phyloP scores from a whole-genome alignment of 495 filamentous ascomycete species.

The Trichoderma erinaceum region DNA sequence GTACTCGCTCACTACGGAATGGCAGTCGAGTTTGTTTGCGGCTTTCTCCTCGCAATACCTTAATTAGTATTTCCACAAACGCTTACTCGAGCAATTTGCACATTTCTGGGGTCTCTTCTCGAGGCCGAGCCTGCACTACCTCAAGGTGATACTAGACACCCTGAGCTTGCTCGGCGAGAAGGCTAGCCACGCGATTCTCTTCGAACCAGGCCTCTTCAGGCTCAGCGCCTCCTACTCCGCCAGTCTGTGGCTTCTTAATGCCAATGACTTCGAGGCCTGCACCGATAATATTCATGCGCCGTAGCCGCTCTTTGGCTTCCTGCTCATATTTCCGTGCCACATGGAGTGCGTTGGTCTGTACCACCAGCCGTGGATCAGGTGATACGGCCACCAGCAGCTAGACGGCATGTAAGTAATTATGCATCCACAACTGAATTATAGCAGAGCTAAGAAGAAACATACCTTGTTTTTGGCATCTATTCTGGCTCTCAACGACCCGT shows the following conservation, averaged over 20 bases:
- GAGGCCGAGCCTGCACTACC: too few species aligned
- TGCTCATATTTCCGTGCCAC: constrained; percentile 64
- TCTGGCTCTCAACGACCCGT: constrained; percentile 64
- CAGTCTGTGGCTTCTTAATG: constrained; percentile 19
- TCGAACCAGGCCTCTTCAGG: constrained; percentile 22
- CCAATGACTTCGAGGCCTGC: constrained; percentile 68
- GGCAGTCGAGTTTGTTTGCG: too few species aligned
- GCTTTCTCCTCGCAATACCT: too few species aligned
- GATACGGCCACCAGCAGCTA: constrained; percentile 65
- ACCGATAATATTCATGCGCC: constrained; percentile 64
- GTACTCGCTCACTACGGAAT: too few species aligned
- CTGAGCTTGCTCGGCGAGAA: background rate
- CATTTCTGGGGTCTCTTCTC: too few species aligned
- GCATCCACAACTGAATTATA: constrained; percentile 15
- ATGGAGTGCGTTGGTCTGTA: constrained; percentile 61
- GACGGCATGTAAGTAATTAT: background rate
- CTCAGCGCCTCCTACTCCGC: constrained; percentile 16
- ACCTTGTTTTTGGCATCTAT: constrained; percentile 79
- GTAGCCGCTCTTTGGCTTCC: constrained; percentile 65
- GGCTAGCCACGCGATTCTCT: background rate
- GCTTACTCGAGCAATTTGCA: too few species aligned
- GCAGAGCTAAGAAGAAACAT: constrained; percentile 19
- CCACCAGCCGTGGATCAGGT: constrained; percentile 54
- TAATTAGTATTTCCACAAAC: too few species aligned
- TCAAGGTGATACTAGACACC: background rate